A percentile compares a stretch with the other conserved stretches of the same genome.
Evolutionary conservation across 768 basidiomycete species (phyloP).

Genomic region (Solioccasus polychromus): DNA sequence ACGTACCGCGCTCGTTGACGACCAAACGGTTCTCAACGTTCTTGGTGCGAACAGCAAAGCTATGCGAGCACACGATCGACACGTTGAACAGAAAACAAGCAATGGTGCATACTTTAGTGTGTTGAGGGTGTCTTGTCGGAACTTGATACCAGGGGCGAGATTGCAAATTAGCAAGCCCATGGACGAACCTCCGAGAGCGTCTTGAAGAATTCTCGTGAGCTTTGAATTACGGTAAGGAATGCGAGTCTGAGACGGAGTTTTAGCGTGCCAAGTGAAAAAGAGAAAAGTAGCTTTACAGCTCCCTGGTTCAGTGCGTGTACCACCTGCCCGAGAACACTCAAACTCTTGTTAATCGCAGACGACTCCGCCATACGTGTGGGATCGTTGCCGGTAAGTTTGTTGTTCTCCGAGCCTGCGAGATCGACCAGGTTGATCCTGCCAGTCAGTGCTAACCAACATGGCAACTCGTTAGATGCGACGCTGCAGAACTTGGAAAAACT

Average conservation of each 20-base stretch:
- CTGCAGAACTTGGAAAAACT: slow-evolving; percentile 13
- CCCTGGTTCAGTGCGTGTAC: slow-evolving; percentile 80
- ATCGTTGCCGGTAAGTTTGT: slow-evolving; percentile 88
- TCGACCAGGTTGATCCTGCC: slow-evolving; percentile 88
- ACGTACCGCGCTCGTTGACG: slow-evolving; percentile 71
- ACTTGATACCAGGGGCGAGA: slow-evolving; percentile 77
- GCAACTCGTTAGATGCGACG: neutral
- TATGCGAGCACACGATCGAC: slow-evolving; percentile 22
- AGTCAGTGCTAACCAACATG: slow-evolving; percentile 44
- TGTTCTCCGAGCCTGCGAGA: slow-evolving; percentile 89
- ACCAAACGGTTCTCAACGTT: slow-evolving; percentile 82
- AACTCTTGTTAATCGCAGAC: slow-evolving; percentile 84
- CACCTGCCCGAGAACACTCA: slow-evolving; percentile 85
- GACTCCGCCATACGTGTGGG: slow-evolving; percentile 85
- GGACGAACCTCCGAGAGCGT: slow-evolving; percentile 80
- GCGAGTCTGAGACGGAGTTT: slow-evolving; percentile 46
- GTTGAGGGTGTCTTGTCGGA: slow-evolving; percentile 84
- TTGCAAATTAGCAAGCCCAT: slow-evolving; percentile 84
- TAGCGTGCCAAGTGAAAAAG: slow-evolving; percentile 2
- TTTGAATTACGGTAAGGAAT: slow-evolving; percentile 92
- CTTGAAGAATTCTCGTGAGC: slow-evolving; percentile 85
- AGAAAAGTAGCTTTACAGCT: slow-evolving; percentile 40
- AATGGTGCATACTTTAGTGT: slow-evolving; percentile 70
- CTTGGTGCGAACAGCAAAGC: slow-evolving; percentile 83
- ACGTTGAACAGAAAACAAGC: neutral